phyloP scores from a whole-genome alignment of 257 asterid genomes.

The Forsythia viridissima region DNA sequence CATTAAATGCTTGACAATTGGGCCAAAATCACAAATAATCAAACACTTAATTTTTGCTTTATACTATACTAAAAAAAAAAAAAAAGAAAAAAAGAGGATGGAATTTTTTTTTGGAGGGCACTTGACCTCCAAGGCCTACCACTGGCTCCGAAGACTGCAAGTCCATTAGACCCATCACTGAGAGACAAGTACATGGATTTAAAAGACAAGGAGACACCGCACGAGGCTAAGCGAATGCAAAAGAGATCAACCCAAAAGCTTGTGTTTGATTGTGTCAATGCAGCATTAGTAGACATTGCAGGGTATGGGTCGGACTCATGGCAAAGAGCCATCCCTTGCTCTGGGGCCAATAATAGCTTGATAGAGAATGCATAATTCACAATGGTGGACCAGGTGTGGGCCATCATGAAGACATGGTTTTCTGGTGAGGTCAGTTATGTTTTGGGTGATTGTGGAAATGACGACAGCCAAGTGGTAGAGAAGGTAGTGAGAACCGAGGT shows the following conservation, averaged over 20 bases:
- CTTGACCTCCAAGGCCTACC: too few relatives aligned
- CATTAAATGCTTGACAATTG: too few relatives aligned
- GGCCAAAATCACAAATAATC: too few relatives aligned
- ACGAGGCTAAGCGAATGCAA: slow-evolving; percentile 73
- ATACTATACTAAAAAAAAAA: too few relatives aligned
- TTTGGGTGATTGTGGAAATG: slow-evolving; percentile 44
- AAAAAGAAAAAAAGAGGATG: too few relatives aligned
- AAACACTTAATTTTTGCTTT: too few relatives aligned
- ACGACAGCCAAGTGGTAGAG: slow-evolving; percentile 49
- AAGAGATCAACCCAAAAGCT: slow-evolving; percentile 75
- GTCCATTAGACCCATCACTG: slow-evolving; percentile 80
- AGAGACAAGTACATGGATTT: slow-evolving; percentile 63
- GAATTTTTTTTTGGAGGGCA: too few relatives aligned
- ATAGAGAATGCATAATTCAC: slow-evolving; percentile 24
- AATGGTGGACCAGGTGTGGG: slow-evolving; percentile 68
- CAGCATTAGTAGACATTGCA: slow-evolving; percentile 56
- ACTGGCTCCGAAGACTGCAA: too few relatives aligned
- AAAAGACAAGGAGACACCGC: slow-evolving; percentile 50
- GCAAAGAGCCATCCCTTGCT: slow-evolving; percentile 41
- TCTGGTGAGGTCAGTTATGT: slow-evolving; percentile 41
- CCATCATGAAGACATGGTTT: slow-evolving; percentile 59
- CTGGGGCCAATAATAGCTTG: slow-evolving; percentile 25
- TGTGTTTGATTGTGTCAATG: slow-evolving; percentile 80
- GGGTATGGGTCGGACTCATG: slow-evolving; percentile 46
- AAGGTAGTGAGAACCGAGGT: slow-evolving; percentile 55